Evolutionary conservation across 2,329 filamentous ascomycete genomes (phyloP).

Genomic region (Xylariaceae sp.): DNA sequence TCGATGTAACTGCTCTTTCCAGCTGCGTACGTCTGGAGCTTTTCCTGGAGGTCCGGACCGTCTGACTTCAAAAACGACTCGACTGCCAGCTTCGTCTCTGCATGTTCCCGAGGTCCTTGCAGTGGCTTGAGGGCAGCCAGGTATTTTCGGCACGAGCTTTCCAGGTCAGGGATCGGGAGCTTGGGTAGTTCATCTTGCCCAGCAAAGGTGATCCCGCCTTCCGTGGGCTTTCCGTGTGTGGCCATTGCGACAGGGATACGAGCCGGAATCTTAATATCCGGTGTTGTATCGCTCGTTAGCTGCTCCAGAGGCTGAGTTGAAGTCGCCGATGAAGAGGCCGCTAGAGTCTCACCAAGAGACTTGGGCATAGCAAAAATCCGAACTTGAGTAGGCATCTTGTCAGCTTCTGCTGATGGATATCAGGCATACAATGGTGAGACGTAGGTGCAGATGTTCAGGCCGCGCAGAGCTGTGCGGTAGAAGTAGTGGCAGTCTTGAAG

Average conservation of each 20-base stretch:
- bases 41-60: conserved; percentile 80
- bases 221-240: conserved; percentile 44
- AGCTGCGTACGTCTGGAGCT: conserved; percentile 81
- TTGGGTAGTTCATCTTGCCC: conserved; percentile 84
- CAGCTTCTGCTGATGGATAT: conserved; percentile 37
- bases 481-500: conserved; percentile 90
- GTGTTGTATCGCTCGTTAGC: conserved; percentile 17
- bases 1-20: conserved; percentile 96
- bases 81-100: conserved; percentile 74
- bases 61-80: conserved; percentile 77
- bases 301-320: conserved; percentile 39
- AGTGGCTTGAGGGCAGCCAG: conserved; percentile 73
- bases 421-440: conserved; percentile 72
- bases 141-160: conserved; percentile 72
- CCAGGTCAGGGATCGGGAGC: conserved; percentile 85
- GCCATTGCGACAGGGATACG: conserved; percentile 27
- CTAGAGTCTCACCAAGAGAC: conserved; percentile 66
- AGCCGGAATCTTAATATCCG: conserved; percentile 29
- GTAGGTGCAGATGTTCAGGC: conserved; percentile 73
- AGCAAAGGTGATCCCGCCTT: conserved; percentile 79
- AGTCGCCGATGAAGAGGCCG: conserved; percentile 36
- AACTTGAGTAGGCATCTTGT: conserved; percentile 59
- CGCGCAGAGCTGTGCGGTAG: conserved; percentile 82
- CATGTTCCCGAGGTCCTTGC: conserved; percentile 74
- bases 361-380: conserved; percentile 67